A percentile compares a stretch with the other conserved stretches of the same genome.
Conservation (phyloP, 139 green algal species). For the Coelastrella sp. region DNA sequence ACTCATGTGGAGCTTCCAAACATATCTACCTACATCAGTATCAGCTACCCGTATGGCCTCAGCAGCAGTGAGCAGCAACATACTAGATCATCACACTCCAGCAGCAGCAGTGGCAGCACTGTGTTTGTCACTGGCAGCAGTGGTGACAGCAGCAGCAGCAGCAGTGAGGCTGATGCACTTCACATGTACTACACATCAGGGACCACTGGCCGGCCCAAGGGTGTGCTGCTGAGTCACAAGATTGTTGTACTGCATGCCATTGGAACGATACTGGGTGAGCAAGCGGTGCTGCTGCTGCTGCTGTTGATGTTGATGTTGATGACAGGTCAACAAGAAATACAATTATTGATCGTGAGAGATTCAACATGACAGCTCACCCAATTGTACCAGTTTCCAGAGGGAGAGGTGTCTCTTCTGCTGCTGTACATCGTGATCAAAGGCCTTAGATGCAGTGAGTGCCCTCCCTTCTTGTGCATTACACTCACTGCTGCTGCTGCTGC, state of each 20-base stretch:
- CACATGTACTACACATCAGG: conserved; percentile 88
- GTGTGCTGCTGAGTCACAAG: conserved; percentile 83
- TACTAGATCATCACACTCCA: not conserved
- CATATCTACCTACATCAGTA: conserved; percentile 5
- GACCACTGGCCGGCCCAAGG: conserved; percentile 90
- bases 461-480: too few relatives aligned
- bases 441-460: too few relatives aligned
- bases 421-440: too few relatives aligned
- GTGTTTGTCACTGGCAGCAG: not conserved
- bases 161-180: conserved; percentile 44
- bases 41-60: not conserved
- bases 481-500: not conserved
- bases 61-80: not conserved
- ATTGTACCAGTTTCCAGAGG: too few relatives aligned
- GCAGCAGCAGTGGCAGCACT: not conserved
- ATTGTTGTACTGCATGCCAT: conserved; percentile 83
- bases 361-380: too few relatives aligned
- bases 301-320: not conserved
- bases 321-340: not conserved
- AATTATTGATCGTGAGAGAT: too few relatives aligned
- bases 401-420: too few relatives aligned
- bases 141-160: not conserved
- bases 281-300: not conserved
- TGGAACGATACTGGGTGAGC: conserved; percentile 75
- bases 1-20: not conserved